Base-by-base conservation (phyloP, 2,329 filamentous ascomycete species). In the Colletotrichum sp. region DNA sequence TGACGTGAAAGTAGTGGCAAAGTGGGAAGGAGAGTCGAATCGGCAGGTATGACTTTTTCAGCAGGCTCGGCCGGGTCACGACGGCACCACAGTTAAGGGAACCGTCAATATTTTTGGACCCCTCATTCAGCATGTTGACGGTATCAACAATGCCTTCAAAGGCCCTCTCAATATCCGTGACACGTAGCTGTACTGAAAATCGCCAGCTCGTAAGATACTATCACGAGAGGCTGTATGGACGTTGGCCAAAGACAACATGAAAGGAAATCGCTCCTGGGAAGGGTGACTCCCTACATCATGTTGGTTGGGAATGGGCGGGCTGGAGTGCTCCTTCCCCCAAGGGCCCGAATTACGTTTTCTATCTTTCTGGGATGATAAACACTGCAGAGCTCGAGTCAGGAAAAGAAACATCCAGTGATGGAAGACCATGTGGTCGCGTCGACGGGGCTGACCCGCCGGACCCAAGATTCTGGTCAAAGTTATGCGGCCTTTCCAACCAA, bases 131-230 rank as follows among this genome's bases (percentile, higher is more conserved):
- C 6, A 51, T 51, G 43, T 51, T 13, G 0, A 51, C n/a, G 11
- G 4, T 7, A n/a, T 51, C 6, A 3, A 21, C 0, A 11, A 21
- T n/a, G 4, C 18, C 11, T 1, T 12, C 7, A 1, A 51, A 0
- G 12, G n/a, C 11, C 6, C 43, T 51, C 43, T 21, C 43, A 21
- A 12, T 13, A 51, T 51, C 43, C 11, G 0, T 12, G 5, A 21
- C 8, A 6, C 5, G 34, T 51, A 11, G 11, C 0, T 6, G 0
- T 51, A 21, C 43, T 21, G 3, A 21, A 21, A 51, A n/a, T 8
- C 43, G 7, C n/a, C 43, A 43, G 38, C 29, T 29, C 29, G 29
- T 29, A 29, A 29, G 24, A 24, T 24, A 24, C 24, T 24, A 24
- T 24, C 24, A 24, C 24, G 24, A 24, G 24, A 24, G 24, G 24